These are phyloP conservation scores for Aspergillus sclerotiicarbonarius DNA, from an alignment of 495 filamentous ascomycete species.

Conservation along the genomic window DNA sequence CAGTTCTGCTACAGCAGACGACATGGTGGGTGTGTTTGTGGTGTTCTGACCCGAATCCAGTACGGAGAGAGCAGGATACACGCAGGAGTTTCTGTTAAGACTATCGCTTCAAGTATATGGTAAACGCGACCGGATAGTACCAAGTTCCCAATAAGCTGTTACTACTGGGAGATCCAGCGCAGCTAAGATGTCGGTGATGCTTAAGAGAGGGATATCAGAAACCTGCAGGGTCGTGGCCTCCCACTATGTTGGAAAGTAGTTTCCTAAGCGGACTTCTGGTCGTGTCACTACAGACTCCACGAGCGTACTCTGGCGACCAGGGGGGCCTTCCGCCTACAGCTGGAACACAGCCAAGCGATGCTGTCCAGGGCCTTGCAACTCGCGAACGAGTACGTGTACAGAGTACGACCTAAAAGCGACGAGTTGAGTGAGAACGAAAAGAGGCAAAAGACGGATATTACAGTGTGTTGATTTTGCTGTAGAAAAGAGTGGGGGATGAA, in stretches of 20 bases:
- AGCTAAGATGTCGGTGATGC: conserved; percentile 16
- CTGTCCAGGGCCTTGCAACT: conserved; percentile 30
- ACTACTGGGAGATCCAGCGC: conserved; percentile 30
- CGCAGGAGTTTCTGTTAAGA: conserved; percentile 14
- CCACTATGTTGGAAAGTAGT: conserved; percentile 11
- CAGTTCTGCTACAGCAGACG: conserved; percentile 83
- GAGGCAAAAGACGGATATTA: conserved; percentile 22
- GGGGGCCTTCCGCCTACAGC: conserved; percentile 44
- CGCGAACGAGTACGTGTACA: conserved; percentile 38
- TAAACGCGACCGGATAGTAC: conserved; percentile 14
- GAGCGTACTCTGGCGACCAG: conserved; percentile 35
- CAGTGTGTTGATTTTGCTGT: conserved; percentile 1
- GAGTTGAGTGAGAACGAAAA: conserved; percentile 28
- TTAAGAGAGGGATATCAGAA: conserved; percentile 16
- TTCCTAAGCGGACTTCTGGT: conserved; percentile 30
- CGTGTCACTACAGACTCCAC: conserved; percentile 47
- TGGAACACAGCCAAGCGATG: conserved; percentile 45
- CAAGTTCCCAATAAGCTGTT: conserved; percentile 16
- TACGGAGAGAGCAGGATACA: conserved; percentile 18
- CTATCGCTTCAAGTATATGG: conserved; percentile 17
- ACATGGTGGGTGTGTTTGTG: conserved; percentile 50
- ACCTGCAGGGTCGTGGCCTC: conserved; percentile 9
- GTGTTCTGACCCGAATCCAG: conserved; percentile 13
- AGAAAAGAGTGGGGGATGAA: conserved; percentile 16
- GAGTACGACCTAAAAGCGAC: conserved; percentile 34